Evolutionary conservation across 805 yeast species (phyloP), one percentile per base, ranked within the genome.

Genomic region (Kodamaea fukazawae): DNA sequence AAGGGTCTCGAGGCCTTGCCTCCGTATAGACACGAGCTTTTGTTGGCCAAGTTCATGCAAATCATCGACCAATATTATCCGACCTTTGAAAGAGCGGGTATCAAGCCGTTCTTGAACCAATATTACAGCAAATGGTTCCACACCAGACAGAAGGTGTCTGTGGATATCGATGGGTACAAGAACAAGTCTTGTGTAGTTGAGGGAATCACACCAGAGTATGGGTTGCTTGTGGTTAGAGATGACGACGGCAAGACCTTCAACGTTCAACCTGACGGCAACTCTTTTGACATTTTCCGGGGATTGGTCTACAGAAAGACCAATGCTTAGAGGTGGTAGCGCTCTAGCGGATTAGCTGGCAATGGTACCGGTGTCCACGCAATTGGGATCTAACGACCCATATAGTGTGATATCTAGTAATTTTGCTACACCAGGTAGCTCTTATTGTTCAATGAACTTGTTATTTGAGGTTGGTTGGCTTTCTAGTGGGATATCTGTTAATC

Each of bases 211-310:
- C 67, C 71, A 2, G 96, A 89, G 40, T 85, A 82, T 61, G 99
- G 99, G 0, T 67, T 90, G 65, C 64, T 93, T 42, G 61, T 81
- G 10, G 99, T 86, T 2, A 81, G 78, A 44, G 96, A 86, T 47
- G 58, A 81, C 6, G 53, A 61, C 10, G 78, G 82, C 1, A 71
- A 67, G 30, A 65, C 54, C 4, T 81, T 74, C 47, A 83, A 87
- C 50, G 65, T 93, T 34, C 97, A 90, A 59, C 98, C 99, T 0
- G 99, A 93, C 61, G 99, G 99, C 1, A 93, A 93, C 58, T 87
- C 97, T 3, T 93, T 93, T 55, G 98, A 93, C 58, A 90, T 93
- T 73, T 85, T 93, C 67, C 83, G 76, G 50, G 98, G 98, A 0
- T 69, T 93, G 47, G 84, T 91, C 12, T 84, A 67, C 51, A 67